phyloP scores from a whole-genome alignment of 2,329 filamentous ascomycete genomes.

The Aspergillus transmontanensis region DNA sequence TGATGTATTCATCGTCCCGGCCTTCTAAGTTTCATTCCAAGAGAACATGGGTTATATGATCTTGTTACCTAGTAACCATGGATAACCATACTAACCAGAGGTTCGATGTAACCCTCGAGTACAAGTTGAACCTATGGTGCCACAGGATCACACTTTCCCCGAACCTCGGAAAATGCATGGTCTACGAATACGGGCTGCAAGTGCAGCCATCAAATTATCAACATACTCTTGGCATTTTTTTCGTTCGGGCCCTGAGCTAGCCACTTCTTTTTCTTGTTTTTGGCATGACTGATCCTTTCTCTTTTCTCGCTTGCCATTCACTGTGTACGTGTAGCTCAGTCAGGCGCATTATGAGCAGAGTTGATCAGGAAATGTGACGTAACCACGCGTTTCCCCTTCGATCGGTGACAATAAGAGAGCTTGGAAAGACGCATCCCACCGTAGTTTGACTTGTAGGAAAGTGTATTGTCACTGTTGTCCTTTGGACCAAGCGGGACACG shows the following conservation, averaged over 20 bases:
- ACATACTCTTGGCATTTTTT: neutral
- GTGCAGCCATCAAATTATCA: neutral
- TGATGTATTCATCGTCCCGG: neutral
- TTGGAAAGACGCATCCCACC: neutral
- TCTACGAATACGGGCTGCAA: neutral
- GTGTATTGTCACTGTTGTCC: neutral
- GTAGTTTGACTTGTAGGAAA: neutral
- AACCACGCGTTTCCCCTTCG: neutral
- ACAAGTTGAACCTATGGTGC: no score
- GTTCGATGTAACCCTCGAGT: no score
- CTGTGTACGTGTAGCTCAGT: neutral
- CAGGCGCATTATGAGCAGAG: neutral
- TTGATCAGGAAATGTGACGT: neutral
- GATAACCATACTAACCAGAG: no score
- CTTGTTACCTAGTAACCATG: no score
- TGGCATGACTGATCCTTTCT: neutral
- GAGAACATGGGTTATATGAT: neutral
- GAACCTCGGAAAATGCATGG: no score
- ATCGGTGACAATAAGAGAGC: neutral
- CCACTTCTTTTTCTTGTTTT: neutral
- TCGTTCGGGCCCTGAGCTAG: neutral
- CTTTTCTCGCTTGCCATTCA: neutral
- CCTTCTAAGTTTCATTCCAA: neutral
- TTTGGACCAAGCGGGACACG: neutral
- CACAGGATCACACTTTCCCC: neutral